Evolutionary conservation across 192 early-diverging fungal species (phyloP), one percentile per base, ranked within the genome.

Genomic region (Phlyctochytrium arcticum): DNA sequence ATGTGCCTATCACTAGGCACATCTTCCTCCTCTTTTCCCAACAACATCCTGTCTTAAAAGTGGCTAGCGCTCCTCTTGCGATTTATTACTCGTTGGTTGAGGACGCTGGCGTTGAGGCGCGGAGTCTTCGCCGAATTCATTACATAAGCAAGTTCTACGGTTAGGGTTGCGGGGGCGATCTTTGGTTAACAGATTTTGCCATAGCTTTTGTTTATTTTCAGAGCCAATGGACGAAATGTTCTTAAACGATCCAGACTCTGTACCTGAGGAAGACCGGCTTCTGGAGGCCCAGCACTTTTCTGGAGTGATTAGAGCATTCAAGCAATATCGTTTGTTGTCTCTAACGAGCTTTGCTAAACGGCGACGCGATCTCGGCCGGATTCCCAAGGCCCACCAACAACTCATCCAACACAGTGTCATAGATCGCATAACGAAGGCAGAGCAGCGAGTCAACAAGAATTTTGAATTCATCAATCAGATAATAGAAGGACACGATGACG

Each of bases 1-100:
- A 99, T 93, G 50, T 85, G 80, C n/a, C 96, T 87, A 47, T 78
- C 72, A 12, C 72, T 10, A 46, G 73, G 67, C n/a, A 57, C 67
- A 60, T 87, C 77, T 27, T 79, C 79, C 15, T 37, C 48, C 4
- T 19, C 7, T 46, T 33, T 44, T 31, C 55, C 56, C 10, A 29
- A 17, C 5, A 67, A 56, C 55, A 57, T 58, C n/a, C 10, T 58
- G 65, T 12, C 39, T 0, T 44, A 19, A n/a, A 19, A n/a, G 21
- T 44, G 39, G 39, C n/a, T n/a, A n/a, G n/a, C n/a, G n/a, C n/a
- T n/a, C n/a, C n/a, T n/a, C n/a, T n/a, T n/a, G n/a, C n/a, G n/a
- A n/a, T n/a, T n/a, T n/a, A n/a, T n/a, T n/a, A n/a, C n/a, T n/a
- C n/a, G n/a, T n/a, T n/a, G n/a, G n/a, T n/a, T n/a, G n/a, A n/a